phyloP scores from a whole-genome alignment of 306 rosid genomes.

The Alnus rubra region DNA sequence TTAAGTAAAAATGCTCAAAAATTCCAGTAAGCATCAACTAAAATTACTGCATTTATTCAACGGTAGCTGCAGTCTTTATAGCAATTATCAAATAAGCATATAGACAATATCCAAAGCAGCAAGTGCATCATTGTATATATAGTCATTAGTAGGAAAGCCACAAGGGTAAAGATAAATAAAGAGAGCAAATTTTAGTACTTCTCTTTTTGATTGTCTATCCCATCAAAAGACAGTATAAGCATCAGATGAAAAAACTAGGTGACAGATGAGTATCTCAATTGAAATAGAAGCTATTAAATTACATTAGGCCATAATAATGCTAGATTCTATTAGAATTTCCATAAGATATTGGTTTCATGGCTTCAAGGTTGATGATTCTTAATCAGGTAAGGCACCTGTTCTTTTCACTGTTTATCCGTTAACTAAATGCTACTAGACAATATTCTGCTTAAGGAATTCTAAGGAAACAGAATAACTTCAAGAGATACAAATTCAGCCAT shows the following conservation, averaged over 20 bases:
- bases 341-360: background rate
- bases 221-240: background rate
- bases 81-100: background rate
- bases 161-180: background rate
- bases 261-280: background rate
- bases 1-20: background rate
- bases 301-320: background rate
- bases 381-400: background rate
- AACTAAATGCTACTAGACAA: conserved; percentile 19
- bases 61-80: background rate
- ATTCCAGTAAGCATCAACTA: background rate
- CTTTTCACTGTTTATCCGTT: conserved; percentile 16
- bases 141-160: background rate
- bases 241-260: background rate
- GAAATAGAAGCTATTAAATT: background rate
- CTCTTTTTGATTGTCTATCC: background rate
- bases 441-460: conserved; percentile 18
- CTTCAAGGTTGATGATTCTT: background rate
- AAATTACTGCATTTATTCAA: background rate
- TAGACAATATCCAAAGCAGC: background rate
- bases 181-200: background rate
- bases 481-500: conserved; percentile 39
- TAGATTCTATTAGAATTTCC: background rate
- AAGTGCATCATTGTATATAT: background rate
- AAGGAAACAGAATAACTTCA: conserved; percentile 15